phyloP scores from a whole-genome alignment of 2,329 filamentous ascomycete genomes.

The Aspergillus niger region DNA sequence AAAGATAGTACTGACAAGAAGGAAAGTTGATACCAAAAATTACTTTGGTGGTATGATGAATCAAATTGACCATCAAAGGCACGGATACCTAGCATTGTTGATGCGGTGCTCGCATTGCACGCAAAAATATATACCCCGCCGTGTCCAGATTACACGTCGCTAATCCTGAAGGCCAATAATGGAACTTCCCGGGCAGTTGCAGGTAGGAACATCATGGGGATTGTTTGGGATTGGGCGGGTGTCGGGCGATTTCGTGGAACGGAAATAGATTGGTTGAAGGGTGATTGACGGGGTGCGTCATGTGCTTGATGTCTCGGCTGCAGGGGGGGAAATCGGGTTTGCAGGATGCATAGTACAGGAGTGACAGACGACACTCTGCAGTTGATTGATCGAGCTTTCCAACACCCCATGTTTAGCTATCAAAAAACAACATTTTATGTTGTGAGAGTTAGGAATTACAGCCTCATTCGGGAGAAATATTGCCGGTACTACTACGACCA shows the following conservation, averaged over 20 bases:
- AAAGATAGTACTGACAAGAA: too few relatives aligned
- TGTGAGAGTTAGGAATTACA: background rate
- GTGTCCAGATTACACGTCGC: too few relatives aligned
- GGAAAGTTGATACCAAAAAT: too few relatives aligned
- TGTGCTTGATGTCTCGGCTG: background rate
- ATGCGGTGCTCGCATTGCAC: too few relatives aligned
- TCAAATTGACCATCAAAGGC: too few relatives aligned
- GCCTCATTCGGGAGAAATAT: background rate
- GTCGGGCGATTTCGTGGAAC: background rate
- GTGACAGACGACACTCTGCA: background rate
- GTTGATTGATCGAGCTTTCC: background rate
- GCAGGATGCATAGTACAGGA: constrained; percentile 1
- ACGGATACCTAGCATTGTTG: too few relatives aligned
- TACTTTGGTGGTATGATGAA: too few relatives aligned
- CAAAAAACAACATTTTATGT: background rate
- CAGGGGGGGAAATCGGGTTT: background rate
- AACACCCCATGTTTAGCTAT: background rate
- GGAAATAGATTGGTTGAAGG: background rate
- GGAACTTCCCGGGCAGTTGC: too few relatives aligned
- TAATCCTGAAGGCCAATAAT: too few relatives aligned
- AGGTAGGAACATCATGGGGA: too few relatives aligned
- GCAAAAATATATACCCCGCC: too few relatives aligned
- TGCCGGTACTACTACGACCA: background rate
- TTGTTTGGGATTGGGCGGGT: background rate
- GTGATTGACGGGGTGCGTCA: background rate